Evolutionary conservation across 2,329 filamentous ascomycete species (phyloP), one percentile per base, ranked within the genome.

Genomic region (Clonostachys sp.): DNA sequence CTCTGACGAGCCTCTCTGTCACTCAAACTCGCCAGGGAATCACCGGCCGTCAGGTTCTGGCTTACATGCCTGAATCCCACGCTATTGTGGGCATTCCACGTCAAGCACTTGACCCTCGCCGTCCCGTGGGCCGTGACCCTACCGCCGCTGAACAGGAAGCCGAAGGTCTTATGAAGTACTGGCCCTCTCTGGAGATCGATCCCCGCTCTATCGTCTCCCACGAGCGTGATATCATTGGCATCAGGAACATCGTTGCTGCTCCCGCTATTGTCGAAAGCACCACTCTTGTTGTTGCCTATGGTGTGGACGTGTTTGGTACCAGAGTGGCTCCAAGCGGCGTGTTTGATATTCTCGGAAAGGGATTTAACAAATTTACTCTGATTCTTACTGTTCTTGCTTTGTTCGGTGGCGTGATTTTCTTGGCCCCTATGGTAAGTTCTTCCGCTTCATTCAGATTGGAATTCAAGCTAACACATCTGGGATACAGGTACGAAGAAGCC

Each of bases 11-110:
- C 45, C 82, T 99, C 61, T 78, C 88, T 1, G 89, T 96, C 14
- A 94, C 91, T 0, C 85, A 91, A 61, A 99, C 94, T 1, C 80
- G 87, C 30, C 94, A 99, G 71, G 94, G 94, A 33, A 96, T 99
- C 60, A 88, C 89, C 1, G 86, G 83, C 40, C 84, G 90, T 14
- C 84, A 92, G 55, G 74, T 99, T 4, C 77, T 99, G 12, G 90
- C 86, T 42, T 87, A 87, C 38, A 74, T 96, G 3, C 82, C 90
- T 1, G 77, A 83, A 34, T 78, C 83, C 1, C 84, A 88, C 60
- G 78, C 87, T 36, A 83, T 99, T 47, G 73, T 92, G 44, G 87
- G 86, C 17, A 84, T 99, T 46, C 88, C 91, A 5, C 86, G 89
- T 41, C 75, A 80, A 30, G 64, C 91, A 38, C 79, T 97, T 24